Conservation (phyloP, 148 eudicot genomes). For the Diospyros lotus region DNA sequence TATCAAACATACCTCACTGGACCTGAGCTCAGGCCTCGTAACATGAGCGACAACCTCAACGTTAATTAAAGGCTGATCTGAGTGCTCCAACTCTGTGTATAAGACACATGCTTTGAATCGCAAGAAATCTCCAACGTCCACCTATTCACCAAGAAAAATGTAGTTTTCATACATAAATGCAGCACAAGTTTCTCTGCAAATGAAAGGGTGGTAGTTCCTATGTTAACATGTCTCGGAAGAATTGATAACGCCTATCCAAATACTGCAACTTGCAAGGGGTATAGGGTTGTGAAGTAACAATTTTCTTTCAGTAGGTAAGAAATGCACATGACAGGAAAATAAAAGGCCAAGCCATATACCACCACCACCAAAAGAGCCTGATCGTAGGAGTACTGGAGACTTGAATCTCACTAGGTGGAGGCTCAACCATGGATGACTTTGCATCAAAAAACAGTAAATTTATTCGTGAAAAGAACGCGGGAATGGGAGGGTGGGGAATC, state of each 20-base stretch:
- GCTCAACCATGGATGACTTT: background rate
- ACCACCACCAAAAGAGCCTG: no score
- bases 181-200: constrained; percentile 1
- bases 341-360: no score
- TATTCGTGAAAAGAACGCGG: background rate
- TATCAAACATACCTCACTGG: constrained; percentile 67
- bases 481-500: no score
- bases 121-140: constrained; percentile 95
- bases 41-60: constrained; percentile 97
- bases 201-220: background rate
- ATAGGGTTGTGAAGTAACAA: no score
- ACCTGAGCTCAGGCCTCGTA: constrained; percentile 90
- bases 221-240: background rate
- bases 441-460: background rate
- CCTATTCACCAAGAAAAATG: constrained; percentile 39
- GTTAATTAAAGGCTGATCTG: constrained; percentile 75
- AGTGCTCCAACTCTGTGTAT: constrained; percentile 71
- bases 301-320: no score
- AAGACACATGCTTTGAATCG: constrained; percentile 89
- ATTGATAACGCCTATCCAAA: background rate
- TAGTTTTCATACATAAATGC: background rate
- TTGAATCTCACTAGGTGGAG: background rate
- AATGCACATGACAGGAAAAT: no score
- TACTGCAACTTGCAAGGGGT: no score
- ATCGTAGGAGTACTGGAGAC: no score